A percentile compares a stretch with the other conserved stretches of the same genome.
phyloP scores from a whole-genome alignment of 2,329 filamentous ascomycete species.

The Madurella mycetomatis region DNA sequence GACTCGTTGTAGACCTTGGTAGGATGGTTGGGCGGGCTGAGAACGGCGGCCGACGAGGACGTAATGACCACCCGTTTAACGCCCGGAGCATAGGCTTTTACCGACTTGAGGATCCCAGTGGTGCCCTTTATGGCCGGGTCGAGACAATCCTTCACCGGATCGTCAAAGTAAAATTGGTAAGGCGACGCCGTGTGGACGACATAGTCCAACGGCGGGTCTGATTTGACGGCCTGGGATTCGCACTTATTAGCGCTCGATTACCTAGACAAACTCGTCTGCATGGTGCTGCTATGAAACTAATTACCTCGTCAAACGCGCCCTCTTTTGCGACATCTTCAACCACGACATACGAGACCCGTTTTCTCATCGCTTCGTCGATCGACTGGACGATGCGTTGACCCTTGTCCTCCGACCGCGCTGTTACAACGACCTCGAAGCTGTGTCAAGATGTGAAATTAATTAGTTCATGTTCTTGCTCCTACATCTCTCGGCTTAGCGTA shows the following conservation, averaged over 20 bases:
- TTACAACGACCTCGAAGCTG: slow-evolving; percentile 43
- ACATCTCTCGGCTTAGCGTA: slow-evolving; percentile 19
- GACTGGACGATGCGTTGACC: slow-evolving; percentile 40
- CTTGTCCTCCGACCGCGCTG: slow-evolving; percentile 46
- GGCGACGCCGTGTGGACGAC: slow-evolving; percentile 73
- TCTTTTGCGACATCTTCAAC: slow-evolving; percentile 68
- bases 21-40: slow-evolving; percentile 35
- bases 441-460: slow-evolving; percentile 10
- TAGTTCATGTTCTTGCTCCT: neutral
- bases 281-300: no score
- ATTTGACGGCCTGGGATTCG: slow-evolving; percentile 33
- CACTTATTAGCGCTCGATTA: neutral
- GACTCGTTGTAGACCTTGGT: slow-evolving; percentile 37
- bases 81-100: slow-evolving; percentile 39
- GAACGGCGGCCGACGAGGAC: slow-evolving; percentile 43
- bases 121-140: slow-evolving; percentile 54
- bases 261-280: no score
- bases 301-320: slow-evolving; percentile 61
- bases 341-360: slow-evolving; percentile 43
- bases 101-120: slow-evolving; percentile 44
- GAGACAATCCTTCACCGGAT: slow-evolving; percentile 44
- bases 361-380: slow-evolving; percentile 40
- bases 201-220: slow-evolving; percentile 57
- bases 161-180: slow-evolving; percentile 63
- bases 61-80: slow-evolving; percentile 62